Evolutionary conservation across 2,329 filamentous ascomycete species (phyloP), one percentile per base, ranked within the genome.

Genomic region (Stagonosporopsis rhizophila): DNA sequence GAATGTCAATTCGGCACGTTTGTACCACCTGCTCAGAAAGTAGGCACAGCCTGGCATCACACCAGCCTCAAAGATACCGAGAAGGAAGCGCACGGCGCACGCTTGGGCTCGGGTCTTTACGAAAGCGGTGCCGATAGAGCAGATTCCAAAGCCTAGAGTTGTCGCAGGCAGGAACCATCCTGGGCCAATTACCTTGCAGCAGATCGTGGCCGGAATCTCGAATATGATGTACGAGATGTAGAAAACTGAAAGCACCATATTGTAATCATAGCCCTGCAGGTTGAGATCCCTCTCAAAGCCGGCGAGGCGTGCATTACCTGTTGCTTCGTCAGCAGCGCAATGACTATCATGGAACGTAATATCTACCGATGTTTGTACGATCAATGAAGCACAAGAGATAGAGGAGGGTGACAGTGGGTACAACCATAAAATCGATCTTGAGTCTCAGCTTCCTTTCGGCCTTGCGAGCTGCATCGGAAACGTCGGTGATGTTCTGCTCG

Each of bases 361-460:
- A 57, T 77, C 69, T 67, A 87, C 87, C 87, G 30, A 90, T 87
- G 58, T 89, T 90, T 19, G 87, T 84, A 12, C 87, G 81, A 62
- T 89, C 87, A 57, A 90, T 88, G 71, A 89, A 89, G 73, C 87
- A 89, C 61, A 89, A 88, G 0, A 89, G 79, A 62, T 89, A 90
- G 1, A 90, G 74, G 0, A 89, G 47, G 0, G 85, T 75, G 0
- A 89, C 85, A 0, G 84, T 88, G 0, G 87, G 87, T 0, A 89
- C 78, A 27, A 89, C 81, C 60, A 77, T 82, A 2, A 87, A 58
- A 65, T 89, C 87, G 2, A 89, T 84, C 70, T 89, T 89, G 60
- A 76, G 73, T 2, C 85, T 79, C 22, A 89, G 76, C 56, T 77
- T 81, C 15, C 78, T 70, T 67, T 89, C 87, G 2, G 5, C 81